phyloP scores from a whole-genome alignment of 2,329 filamentous ascomycete species.

The Cercospora sp. region DNA sequence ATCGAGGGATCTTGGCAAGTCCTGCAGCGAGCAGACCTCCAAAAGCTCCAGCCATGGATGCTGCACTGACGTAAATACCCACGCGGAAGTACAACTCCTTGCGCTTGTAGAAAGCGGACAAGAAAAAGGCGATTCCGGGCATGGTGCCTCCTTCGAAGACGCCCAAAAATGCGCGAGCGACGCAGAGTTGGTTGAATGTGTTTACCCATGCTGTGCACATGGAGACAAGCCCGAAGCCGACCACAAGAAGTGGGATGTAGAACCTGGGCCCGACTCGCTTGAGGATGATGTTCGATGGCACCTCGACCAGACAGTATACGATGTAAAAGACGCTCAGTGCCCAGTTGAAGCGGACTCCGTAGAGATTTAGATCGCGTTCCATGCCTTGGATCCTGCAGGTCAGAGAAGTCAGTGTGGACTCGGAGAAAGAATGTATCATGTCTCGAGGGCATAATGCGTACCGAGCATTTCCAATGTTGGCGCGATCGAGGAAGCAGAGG shows the following conservation, averaged over 20 bases:
- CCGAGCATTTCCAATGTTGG: constrained; percentile 32
- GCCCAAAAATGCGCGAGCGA: constrained; percentile 59
- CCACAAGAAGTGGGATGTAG: constrained; percentile 47
- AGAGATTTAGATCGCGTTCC: constrained; percentile 43
- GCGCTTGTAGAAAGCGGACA: constrained; percentile 28
- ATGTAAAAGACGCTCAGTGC: constrained; percentile 43
- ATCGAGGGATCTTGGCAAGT: constrained; percentile 53
- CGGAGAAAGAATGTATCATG: neutral
- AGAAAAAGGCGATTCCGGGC: constrained; percentile 43
- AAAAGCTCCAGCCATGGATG: constrained; percentile 43
- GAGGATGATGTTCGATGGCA: constrained; percentile 39
- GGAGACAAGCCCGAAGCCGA: constrained; percentile 58
- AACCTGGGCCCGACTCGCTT: constrained; percentile 43
- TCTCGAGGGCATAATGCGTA: neutral
- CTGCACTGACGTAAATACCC: constrained; percentile 28
- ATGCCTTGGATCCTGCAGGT: constrained; percentile 20
- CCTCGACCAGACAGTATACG: constrained; percentile 40
- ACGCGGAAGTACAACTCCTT: constrained; percentile 30
- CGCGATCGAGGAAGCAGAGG: constrained; percentile 55
- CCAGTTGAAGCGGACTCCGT: constrained; percentile 39
- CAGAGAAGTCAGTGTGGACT: neutral
- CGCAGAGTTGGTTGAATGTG: constrained; percentile 20
- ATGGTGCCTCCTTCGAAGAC: constrained; percentile 70
- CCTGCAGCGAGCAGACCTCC: constrained; percentile 33
- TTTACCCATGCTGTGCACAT: constrained; percentile 37